Evolutionary conservation across 768 basidiomycete species (phyloP).

Genomic region (Phlegmacium glaucopus): DNA sequence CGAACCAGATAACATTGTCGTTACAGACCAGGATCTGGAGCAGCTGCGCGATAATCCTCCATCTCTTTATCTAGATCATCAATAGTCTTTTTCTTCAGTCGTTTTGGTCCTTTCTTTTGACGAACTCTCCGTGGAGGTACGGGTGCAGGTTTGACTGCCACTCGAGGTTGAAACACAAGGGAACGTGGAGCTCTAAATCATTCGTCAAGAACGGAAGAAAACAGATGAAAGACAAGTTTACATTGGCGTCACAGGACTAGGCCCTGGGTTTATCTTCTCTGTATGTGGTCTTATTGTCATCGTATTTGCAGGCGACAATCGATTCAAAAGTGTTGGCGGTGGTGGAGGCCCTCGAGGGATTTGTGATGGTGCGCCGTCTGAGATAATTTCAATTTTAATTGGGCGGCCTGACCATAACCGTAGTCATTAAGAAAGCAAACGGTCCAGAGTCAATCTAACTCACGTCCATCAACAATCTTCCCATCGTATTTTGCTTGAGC

Average conservation of each 20-base stretch:
- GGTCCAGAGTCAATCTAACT: conserved; percentile 19
- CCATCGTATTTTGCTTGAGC: conserved; percentile 72
- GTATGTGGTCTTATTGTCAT: not conserved
- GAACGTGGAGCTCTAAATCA: not conserved
- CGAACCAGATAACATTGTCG: conserved; percentile 5
- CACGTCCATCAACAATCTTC: conserved; percentile 68
- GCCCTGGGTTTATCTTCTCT: not conserved
- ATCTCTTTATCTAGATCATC: conserved; percentile 76
- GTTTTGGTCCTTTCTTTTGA: conserved; percentile 70
- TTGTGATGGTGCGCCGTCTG: conserved; percentile 34
- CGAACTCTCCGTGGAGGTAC: conserved; percentile 39
- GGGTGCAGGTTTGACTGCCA: conserved; percentile 15
- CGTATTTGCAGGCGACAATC: conserved; percentile 21
- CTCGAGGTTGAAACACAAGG: conserved; percentile 1
- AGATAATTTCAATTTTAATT: conserved; percentile 62
- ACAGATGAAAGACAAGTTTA: not conserved
- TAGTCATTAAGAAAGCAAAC: not conserved
- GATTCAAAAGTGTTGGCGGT: conserved; percentile 24
- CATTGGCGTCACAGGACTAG: conserved; percentile 5
- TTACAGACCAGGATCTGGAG: conserved; percentile 14
- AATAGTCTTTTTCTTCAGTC: conserved; percentile 59
- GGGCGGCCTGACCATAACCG: conserved; percentile 48
- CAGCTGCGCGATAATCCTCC: conserved; percentile 68
- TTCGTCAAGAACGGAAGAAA: not conserved
- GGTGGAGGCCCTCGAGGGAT: conserved; percentile 17